Evolutionary conservation across 73 alveolate genomes (phyloP).

Genomic region (Blepharisma stoltei): DNA sequence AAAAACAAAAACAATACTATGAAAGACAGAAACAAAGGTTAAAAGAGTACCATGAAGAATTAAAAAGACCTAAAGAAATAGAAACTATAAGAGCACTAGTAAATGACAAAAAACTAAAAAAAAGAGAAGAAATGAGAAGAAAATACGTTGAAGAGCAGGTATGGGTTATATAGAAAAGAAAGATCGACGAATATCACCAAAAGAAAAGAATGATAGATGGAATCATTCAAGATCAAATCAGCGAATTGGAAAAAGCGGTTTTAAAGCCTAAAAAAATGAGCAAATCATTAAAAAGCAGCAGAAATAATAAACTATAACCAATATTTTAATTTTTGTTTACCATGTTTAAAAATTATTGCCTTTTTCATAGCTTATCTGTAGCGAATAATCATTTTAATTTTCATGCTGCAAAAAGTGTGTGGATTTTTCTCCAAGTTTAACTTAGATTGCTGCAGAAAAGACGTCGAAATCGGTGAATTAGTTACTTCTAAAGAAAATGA

Average conservation of each 20-base stretch:
- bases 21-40: not conserved
- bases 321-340: not conserved
- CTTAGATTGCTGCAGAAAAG: too few species aligned
- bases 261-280: not conserved
- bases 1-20: not conserved
- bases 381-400: too few species aligned
- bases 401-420: too few species aligned
- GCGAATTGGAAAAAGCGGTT: conserved; percentile 2
- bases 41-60: conserved; percentile 5
- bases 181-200: not conserved
- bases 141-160: not conserved
- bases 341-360: too few species aligned
- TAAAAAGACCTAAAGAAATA: not conserved
- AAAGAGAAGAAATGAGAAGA: conserved; percentile 4
- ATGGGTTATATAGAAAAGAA: not conserved
- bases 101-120: not conserved
- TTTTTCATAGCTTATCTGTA: too few species aligned
- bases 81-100: not conserved
- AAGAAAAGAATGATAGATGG: not conserved
- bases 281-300: not conserved
- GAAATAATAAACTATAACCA: not conserved
- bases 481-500: too few species aligned
- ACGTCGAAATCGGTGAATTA: too few species aligned
- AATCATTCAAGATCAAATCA: not conserved
- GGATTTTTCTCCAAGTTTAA: too few species aligned